phyloP scores from a whole-genome alignment of 768 basidiomycete species.

The Inosperma sp. region DNA sequence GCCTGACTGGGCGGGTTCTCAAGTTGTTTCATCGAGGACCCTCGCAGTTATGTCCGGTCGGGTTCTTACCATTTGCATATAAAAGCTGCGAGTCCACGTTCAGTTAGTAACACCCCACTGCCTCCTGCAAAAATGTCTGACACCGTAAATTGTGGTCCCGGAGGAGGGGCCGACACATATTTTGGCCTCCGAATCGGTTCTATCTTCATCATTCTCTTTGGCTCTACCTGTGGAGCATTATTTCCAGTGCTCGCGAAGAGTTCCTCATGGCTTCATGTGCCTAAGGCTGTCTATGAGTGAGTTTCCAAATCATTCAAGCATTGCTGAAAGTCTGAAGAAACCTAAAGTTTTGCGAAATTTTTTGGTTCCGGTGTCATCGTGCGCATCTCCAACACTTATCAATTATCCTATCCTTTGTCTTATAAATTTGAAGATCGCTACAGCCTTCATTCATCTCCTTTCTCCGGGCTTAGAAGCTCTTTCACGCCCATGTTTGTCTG shows the following conservation, averaged over 20 bases:
- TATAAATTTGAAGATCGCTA: slow-evolving; percentile 59
- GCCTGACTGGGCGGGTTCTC: too few species aligned
- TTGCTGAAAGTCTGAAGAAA: slow-evolving; percentile 11
- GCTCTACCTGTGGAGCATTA: slow-evolving; percentile 56
- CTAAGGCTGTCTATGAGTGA: slow-evolving; percentile 64
- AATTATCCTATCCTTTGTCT: slow-evolving; percentile 8
- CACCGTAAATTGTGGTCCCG: slow-evolving; percentile 46
- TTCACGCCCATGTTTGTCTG: slow-evolving; percentile 59
- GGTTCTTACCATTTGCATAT: slow-evolving; percentile 15
- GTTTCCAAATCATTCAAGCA: slow-evolving; percentile 22
- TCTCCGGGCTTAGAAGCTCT: slow-evolving; percentile 71
- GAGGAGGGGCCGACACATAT: slow-evolving; percentile 47
- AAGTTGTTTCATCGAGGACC: slow-evolving; percentile 27
- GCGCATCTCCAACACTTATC: slow-evolving; percentile 23
- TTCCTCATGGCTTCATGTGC: slow-evolving; percentile 49
- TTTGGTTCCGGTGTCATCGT: slow-evolving; percentile 90
- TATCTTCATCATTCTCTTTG: slow-evolving; percentile 66
- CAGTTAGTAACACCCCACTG: slow-evolving; percentile 5
- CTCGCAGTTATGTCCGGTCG: slow-evolving; percentile 26
- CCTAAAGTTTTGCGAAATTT: slow-evolving; percentile 72
- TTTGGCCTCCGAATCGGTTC: slow-evolving; percentile 61
- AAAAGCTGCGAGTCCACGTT: background rate
- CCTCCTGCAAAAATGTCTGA: slow-evolving; percentile 13
- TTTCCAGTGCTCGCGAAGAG: slow-evolving; percentile 66
- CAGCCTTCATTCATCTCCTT: slow-evolving; percentile 83